These are phyloP conservation scores for Kurtzmaniella quercitrusa DNA, from an alignment of 1,139 yeast genomes.

Conservation along the genomic window DNA sequence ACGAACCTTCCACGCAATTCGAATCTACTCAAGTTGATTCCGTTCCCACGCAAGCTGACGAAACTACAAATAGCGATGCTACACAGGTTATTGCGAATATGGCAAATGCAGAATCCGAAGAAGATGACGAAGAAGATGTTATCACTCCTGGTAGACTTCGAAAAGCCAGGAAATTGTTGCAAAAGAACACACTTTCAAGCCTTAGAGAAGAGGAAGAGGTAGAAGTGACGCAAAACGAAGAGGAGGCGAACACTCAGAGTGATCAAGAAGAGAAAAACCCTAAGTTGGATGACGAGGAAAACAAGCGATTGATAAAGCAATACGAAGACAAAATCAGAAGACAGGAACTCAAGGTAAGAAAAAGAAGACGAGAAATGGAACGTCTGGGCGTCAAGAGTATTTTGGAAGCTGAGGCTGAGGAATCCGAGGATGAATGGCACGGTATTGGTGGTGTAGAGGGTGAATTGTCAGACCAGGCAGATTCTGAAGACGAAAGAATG, in stretches of 20 bases:
- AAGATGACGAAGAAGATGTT: conserved; percentile 23
- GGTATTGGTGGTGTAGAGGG: conserved; percentile 85
- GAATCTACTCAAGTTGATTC: conserved; percentile 12
- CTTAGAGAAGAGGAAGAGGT: conserved; percentile 16
- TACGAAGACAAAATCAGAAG: conserved; percentile 38
- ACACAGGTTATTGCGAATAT: neutral
- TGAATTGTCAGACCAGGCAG: conserved; percentile 60
- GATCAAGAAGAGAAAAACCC: conserved; percentile 7
- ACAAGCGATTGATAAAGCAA: conserved; percentile 21
- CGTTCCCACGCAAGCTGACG: conserved; percentile 16
- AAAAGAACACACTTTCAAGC: conserved; percentile 13
- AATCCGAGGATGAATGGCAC: conserved; percentile 95
- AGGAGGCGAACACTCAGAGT: neutral
- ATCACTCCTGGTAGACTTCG: conserved; percentile 24
- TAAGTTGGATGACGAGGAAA: conserved; percentile 19
- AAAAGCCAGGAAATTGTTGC: conserved; percentile 21
- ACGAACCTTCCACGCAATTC: conserved; percentile 12
- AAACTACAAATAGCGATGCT: neutral
- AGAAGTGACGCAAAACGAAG: conserved; percentile 12
- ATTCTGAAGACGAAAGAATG: conserved; percentile 77
- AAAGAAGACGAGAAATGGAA: conserved; percentile 46
- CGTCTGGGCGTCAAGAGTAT: conserved; percentile 48
- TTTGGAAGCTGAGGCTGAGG: conserved; percentile 86
- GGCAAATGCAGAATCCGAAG: neutral
- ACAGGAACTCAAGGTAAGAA: conserved; percentile 33